phyloP scores from a whole-genome alignment of 345 rosid species.

The Lepidium africanum region DNA sequence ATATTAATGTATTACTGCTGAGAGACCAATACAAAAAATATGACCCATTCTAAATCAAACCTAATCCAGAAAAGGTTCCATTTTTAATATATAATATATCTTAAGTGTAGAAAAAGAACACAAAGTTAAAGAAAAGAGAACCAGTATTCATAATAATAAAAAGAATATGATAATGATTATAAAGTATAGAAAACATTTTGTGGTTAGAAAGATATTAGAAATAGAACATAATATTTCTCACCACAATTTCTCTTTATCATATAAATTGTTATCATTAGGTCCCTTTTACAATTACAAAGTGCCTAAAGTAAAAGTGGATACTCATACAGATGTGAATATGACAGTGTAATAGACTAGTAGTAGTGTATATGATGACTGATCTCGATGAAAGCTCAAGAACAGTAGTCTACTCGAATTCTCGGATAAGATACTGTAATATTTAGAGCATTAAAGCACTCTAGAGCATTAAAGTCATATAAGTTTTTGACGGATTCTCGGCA shows the following conservation, averaged over 20 bases:
- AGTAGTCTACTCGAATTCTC: background rate
- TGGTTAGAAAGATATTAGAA: conserved; percentile 7
- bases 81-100: background rate
- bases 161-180: background rate
- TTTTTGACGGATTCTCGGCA: too few species aligned
- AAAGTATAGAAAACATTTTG: background rate
- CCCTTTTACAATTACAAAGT: background rate
- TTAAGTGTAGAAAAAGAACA: background rate
- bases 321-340: background rate
- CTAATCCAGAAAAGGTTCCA: background rate
- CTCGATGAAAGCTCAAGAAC: background rate
- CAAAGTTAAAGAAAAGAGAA: background rate
- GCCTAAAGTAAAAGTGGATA: background rate
- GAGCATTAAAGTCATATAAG: too few species aligned
- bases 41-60: too few species aligned
- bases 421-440: background rate
- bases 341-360: background rate
- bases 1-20: too few species aligned
- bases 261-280: conserved; percentile 4
- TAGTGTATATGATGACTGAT: background rate
- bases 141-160: background rate
- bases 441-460: background rate
- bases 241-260: background rate
- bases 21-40: too few species aligned
- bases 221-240: conserved; percentile 1